A percentile compares a stretch with the other conserved stretches of the same genome.
These are phyloP conservation scores for Monosporascus sp. DNA, from an alignment of 2,329 filamentous ascomycete species.

Conservation along the genomic window DNA sequence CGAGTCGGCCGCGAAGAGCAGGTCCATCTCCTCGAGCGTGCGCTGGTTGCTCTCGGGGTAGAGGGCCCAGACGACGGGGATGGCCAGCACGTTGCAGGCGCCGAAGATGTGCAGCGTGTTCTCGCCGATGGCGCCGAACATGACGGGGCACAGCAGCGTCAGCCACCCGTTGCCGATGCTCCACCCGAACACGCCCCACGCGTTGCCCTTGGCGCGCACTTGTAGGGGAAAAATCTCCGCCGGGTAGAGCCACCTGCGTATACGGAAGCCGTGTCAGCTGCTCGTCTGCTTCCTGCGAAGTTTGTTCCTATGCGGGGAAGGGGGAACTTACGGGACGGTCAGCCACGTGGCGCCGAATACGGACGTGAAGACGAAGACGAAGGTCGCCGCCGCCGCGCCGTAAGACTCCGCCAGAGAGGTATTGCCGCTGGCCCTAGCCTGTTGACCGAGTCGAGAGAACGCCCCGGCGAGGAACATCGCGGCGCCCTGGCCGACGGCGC, in stretches of 20 bases:
- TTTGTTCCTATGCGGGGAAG: neutral
- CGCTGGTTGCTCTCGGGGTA: constrained; percentile 72
- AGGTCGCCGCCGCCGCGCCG: constrained; percentile 61
- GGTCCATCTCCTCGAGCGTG: constrained; percentile 70
- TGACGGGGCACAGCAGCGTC: constrained; percentile 17
- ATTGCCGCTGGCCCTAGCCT: constrained; percentile 40
- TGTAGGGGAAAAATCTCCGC: constrained; percentile 71
- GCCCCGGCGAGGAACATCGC: constrained; percentile 64
- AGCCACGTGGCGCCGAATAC: constrained; percentile 62
- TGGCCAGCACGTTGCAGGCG: constrained; percentile 58
- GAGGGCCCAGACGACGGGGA: constrained; percentile 67
- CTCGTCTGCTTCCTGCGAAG: neutral
- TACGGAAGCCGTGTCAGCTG: constrained; percentile 27
- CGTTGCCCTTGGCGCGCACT: constrained; percentile 68
- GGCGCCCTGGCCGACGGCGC: constrained; percentile 57
- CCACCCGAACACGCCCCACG: constrained; percentile 73
- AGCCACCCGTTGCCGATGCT: constrained; percentile 67
- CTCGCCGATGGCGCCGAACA: constrained; percentile 50
- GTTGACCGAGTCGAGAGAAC: constrained; percentile 50
- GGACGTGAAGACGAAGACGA: constrained; percentile 65
- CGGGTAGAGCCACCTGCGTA: constrained; percentile 53
- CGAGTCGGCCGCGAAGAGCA: constrained; percentile 62
- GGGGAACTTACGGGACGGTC: constrained; percentile 34
- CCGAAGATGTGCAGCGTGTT: constrained; percentile 73
- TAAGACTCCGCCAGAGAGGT: constrained; percentile 42